These are phyloP conservation scores for Monilinia vaccinii-corymbosi DNA, from an alignment of 2,329 filamentous ascomycete species.

Conservation along the genomic window DNA sequence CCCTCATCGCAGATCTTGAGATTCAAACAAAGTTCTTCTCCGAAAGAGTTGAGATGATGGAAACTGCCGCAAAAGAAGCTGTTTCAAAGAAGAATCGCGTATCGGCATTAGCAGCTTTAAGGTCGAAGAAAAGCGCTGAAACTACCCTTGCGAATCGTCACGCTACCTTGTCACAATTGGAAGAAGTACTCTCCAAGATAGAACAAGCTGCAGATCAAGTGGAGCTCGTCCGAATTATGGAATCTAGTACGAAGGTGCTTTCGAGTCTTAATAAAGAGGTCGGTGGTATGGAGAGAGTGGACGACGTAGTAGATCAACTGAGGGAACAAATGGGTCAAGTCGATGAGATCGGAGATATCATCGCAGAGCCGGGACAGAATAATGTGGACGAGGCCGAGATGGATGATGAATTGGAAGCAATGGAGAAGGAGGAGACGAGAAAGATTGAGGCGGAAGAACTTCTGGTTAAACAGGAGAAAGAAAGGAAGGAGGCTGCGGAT, in stretches of 20 bases:
- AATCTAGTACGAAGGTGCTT: slow-evolving; percentile 65
- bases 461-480: slow-evolving; percentile 21
- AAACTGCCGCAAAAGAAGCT: slow-evolving; percentile 56
- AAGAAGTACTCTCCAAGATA: slow-evolving; percentile 74
- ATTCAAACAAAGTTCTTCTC: slow-evolving; percentile 61
- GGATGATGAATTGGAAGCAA: slow-evolving; percentile 73
- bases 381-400: slow-evolving; percentile 72
- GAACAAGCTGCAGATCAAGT: slow-evolving; percentile 80
- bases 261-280: slow-evolving; percentile 64
- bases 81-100: slow-evolving; percentile 64
- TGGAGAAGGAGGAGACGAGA: slow-evolving; percentile 47
- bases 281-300: slow-evolving; percentile 67
- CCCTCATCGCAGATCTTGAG: slow-evolving; percentile 65
- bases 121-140: slow-evolving; percentile 76
- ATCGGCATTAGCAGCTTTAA: slow-evolving; percentile 68
- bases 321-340: slow-evolving; percentile 71
- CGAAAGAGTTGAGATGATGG: slow-evolving; percentile 56
- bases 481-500: slow-evolving; percentile 25
- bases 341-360: slow-evolving; percentile 72
- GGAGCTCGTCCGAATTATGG: slow-evolving; percentile 74
- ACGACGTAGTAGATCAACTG: slow-evolving; percentile 64
- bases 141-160: slow-evolving; percentile 61
- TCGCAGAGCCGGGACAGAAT: slow-evolving; percentile 51
- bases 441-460: slow-evolving; percentile 32
- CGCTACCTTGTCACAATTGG: slow-evolving; percentile 68